These are phyloP conservation scores for Ananas comosus DNA, from an alignment of 176 grass and related monocot genomes.

Conservation along the genomic window DNA sequence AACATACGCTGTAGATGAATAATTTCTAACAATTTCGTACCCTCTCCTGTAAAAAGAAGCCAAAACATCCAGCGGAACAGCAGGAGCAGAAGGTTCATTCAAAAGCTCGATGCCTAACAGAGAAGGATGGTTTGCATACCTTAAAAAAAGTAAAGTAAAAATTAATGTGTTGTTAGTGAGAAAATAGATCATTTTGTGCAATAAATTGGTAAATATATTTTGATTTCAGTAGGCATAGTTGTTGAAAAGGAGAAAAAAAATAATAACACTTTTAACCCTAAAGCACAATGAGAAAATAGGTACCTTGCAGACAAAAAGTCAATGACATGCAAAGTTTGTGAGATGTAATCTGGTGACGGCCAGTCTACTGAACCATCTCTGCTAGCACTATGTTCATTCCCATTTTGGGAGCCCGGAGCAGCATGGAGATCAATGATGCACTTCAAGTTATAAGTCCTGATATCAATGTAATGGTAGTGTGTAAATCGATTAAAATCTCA, in stretches of 20 bases:
- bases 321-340: conserved; percentile 63
- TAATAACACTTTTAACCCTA: no score
- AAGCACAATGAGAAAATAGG: conserved; percentile 9
- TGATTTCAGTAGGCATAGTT: not conserved
- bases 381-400: conserved; percentile 87
- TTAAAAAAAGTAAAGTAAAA: conserved; percentile 23
- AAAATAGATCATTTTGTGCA: not conserved
- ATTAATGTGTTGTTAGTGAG: not conserved
- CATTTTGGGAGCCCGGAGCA: conserved; percentile 83
- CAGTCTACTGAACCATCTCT: conserved; percentile 80
- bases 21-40: conserved; percentile 67
- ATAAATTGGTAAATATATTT: not conserved
- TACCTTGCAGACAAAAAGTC: conserved; percentile 74
- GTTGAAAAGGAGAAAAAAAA: no score
- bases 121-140: conserved; percentile 54
- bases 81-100: conserved; percentile 71
- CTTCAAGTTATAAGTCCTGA: conserved; percentile 67
- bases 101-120: conserved; percentile 74
- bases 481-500: conserved; percentile 14
- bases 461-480: conserved; percentile 23
- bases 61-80: conserved; percentile 45
- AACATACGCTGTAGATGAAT: conserved; percentile 60
- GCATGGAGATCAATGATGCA: conserved; percentile 97
- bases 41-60: conserved; percentile 66
- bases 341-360: conserved; percentile 47